These are phyloP conservation scores for Suillus placidus DNA, from an alignment of 768 basidiomycete species.

Conservation along the genomic window DNA sequence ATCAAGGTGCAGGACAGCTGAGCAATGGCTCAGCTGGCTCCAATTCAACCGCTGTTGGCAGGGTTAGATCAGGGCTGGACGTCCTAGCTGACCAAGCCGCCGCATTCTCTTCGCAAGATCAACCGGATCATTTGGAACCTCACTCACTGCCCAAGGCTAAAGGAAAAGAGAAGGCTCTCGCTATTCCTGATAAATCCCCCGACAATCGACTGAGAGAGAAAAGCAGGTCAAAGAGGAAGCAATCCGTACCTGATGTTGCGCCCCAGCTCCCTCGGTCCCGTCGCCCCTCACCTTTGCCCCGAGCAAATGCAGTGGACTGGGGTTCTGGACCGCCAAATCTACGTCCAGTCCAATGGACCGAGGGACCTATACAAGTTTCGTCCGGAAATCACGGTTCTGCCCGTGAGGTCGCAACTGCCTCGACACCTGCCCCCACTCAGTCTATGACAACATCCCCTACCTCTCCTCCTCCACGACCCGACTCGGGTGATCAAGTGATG, in stretches of 20 bases:
- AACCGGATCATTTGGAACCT: slow-evolving; percentile 5
- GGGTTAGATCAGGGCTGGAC: slow-evolving; percentile 60
- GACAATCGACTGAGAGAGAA: neutral
- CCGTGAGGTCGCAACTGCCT: neutral
- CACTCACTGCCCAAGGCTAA: slow-evolving; percentile 20
- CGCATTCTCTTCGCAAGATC: slow-evolving; percentile 46
- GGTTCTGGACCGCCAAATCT: slow-evolving; percentile 2
- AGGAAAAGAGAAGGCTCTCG: slow-evolving; percentile 21
- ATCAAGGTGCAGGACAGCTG: slow-evolving; percentile 1
- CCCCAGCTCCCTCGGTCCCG: neutral
- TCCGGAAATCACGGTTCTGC: neutral
- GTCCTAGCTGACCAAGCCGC: slow-evolving; percentile 77
- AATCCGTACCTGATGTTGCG: neutral
- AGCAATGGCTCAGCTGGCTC: slow-evolving; percentile 5
- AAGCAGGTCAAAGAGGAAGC: slow-evolving; percentile 1
- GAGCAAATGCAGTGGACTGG: slow-evolving; percentile 1
- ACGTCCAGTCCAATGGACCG: slow-evolving; percentile 1
- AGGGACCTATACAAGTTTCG: neutral
- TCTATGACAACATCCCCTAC: neutral
- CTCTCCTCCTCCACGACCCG: neutral
- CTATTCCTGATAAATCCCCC: neutral
- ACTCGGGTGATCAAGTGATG: neutral
- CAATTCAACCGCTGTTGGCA: slow-evolving; percentile 14
- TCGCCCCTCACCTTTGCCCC: neutral
- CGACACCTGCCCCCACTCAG: neutral